Base-by-base conservation (phyloP, 345 rosid species). In the Pugionium dolabratum region DNA sequence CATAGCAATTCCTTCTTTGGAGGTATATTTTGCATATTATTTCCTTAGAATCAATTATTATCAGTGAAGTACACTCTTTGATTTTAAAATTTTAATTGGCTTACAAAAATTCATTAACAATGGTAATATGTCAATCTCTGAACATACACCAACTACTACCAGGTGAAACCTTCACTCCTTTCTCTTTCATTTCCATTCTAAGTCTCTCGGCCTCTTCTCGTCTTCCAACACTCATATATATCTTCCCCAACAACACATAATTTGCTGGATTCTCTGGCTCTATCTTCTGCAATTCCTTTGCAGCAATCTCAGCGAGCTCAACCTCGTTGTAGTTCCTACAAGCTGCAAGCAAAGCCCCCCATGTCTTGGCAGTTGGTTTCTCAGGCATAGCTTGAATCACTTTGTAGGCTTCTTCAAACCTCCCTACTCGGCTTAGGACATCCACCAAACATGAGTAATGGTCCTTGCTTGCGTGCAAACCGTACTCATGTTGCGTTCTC, bases 381-480 rank as follows among this genome's bases (percentile, higher is more conserved):
- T 65, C 73, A 7, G 88, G 83, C 82, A 85, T 85, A 34, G 67
- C 73, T 55, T 40, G 53, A 36, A 83, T 78, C 49, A 83, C 79
- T 26, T 78, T 54, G 59, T 83, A 79, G 0, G 90, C 87, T 55
- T 85, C 86, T 10, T 74, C 27, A 64, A 85, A 69, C 67, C 79
- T 83, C 43, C 90, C 87, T 5, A 83, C 86, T 58, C 88, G 69
- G 62, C 88, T 76, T 66, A 86, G 56, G 32, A 77, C 84, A 73
- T 86, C 87, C 50, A 86, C 82, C 37, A 84, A 69, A 73, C 89
- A 84, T 7, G 89, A 82, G 78, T 83, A 86, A 73, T 81, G 88
- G 59, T 82, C 86, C 61, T 76, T 74, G 70, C 69, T 82, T 35
- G 85, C 69, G 28, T 69, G 60, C 61, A 83, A 48, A 11, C 76